These are phyloP conservation scores for Penstemon davidsonii DNA, from an alignment of 257 asterid genomes.

Conservation along the genomic window DNA sequence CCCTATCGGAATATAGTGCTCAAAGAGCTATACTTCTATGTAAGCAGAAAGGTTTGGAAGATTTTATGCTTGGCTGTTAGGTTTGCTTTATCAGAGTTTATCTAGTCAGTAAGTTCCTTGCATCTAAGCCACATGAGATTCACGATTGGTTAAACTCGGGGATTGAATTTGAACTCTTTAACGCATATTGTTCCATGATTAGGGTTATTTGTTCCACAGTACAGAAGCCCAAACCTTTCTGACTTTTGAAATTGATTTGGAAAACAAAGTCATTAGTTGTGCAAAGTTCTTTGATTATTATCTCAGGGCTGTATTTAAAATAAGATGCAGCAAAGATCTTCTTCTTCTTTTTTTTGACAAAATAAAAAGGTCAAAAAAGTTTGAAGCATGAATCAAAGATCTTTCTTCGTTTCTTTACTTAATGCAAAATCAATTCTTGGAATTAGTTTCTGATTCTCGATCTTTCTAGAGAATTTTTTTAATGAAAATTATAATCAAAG, in stretches of 20 bases:
- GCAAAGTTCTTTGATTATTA: constrained; percentile 1
- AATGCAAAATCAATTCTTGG: constrained; percentile 2
- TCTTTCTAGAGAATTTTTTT: no score
- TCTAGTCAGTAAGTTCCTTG: constrained; percentile 3
- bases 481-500: not conserved
- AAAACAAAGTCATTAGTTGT: constrained; percentile 5
- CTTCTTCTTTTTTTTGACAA: no score
- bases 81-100: not conserved
- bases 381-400: not conserved
- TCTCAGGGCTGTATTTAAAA: constrained; percentile 10
- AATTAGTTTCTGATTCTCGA: no score
- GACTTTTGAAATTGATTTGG: not conserved
- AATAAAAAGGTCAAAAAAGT: no score
- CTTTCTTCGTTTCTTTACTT: constrained; percentile 6
- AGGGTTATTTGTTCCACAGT: no score
- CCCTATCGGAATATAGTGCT: no score
- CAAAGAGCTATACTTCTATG: no score
- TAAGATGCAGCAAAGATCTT: constrained; percentile 9
- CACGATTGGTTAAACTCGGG: not conserved
- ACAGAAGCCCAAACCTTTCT: no score
- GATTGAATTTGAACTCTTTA: not conserved
- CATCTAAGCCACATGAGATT: not conserved
- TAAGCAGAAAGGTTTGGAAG: not conserved
- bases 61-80: constrained; percentile 6
- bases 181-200: not conserved